Evolutionary conservation across 768 basidiomycete species (phyloP), one percentile per base, ranked within the genome.

Genomic region (Pulveroboletus ravenelii): DNA sequence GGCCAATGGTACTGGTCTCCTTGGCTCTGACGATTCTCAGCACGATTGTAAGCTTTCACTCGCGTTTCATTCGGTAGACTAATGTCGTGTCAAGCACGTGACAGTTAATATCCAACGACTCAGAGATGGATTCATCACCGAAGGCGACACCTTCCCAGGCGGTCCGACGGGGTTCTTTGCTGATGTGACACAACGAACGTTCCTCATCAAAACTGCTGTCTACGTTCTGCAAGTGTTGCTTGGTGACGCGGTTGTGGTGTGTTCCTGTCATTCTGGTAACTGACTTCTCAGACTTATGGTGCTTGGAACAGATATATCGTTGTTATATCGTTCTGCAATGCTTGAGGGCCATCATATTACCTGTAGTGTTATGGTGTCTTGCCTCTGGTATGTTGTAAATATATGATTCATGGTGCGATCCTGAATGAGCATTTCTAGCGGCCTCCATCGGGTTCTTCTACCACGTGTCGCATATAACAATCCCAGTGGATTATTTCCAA

Each of bases 141-240:
- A 59, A 41, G 54, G 62, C 9, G 47, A 50, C 23, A 57, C 23
- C 9, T 51, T 51, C 20, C 60, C 62, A 6, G 62, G 63, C 0
- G 68, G 67, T 9, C 63, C 70, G 3, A 9, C 46, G 8, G 59
- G 45, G 3, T 71, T 62, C 49, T 69, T 71, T 52, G 60, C 59
- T 3, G 60, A 66, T 43, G 45, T 52, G 6, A 59, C 58, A 38
- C 58, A 70, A 23, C 52, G 34, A 17, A 65, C 68, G 1, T 69
- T 67, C 44, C 43, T 71, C 20, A 58, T 66, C 49, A 70, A 70
- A 47, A 64, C 47, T 31, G 50, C 39, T 1, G 50, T 64, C 12
- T 69, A 64, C 12, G 37, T 50, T 35, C n/a, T 66, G n/a, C 64
- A 66, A 41, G 63, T 58, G 1, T 32, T 63, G 10, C 47, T 62